Percentiles rank a stretch among this genome's conserved stretches.
phyloP scores from a whole-genome alignment of 140 eudicot species.

The Oenanthe javanica region DNA sequence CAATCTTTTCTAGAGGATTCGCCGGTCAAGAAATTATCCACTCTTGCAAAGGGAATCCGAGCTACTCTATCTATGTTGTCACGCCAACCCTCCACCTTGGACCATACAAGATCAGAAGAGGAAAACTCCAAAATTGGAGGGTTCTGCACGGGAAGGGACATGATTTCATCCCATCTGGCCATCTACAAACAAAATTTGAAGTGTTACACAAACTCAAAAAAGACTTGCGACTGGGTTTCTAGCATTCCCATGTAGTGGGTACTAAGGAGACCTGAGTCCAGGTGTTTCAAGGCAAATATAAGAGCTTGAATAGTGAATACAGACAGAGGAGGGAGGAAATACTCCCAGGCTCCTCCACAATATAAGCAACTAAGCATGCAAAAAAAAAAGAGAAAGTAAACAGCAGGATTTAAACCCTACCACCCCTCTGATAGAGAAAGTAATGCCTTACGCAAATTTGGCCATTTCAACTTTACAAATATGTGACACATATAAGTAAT shows the following conservation, averaged over 20 bases:
- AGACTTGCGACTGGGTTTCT: neutral
- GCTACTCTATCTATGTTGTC: conserved; percentile 82
- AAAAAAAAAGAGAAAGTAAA: neutral
- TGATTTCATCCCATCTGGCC: conserved; percentile 92
- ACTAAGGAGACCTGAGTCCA: neutral
- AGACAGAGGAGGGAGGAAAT: neutral
- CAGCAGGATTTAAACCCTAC: neutral
- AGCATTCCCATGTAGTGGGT: neutral
- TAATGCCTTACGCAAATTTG: neutral
- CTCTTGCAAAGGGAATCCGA: conserved; percentile 73
- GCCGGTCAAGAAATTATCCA: conserved; percentile 69
- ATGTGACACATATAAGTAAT: neutral
- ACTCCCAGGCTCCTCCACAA: neutral
- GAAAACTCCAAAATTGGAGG: conserved; percentile 79
- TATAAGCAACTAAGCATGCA: neutral
- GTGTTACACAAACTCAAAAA: no score
- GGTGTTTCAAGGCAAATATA: neutral
- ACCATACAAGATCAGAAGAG: conserved; percentile 74
- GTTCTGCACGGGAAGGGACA: conserved; percentile 88
- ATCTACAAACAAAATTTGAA: conserved; percentile 25
- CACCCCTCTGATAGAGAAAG: neutral
- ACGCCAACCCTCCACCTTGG: conserved; percentile 86
- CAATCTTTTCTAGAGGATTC: conserved; percentile 77
- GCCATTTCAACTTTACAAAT: neutral
- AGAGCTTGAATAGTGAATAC: neutral